Evolutionary conservation across 306 rosid species (phyloP).

Genomic region (Prinsepia uniflora): DNA sequence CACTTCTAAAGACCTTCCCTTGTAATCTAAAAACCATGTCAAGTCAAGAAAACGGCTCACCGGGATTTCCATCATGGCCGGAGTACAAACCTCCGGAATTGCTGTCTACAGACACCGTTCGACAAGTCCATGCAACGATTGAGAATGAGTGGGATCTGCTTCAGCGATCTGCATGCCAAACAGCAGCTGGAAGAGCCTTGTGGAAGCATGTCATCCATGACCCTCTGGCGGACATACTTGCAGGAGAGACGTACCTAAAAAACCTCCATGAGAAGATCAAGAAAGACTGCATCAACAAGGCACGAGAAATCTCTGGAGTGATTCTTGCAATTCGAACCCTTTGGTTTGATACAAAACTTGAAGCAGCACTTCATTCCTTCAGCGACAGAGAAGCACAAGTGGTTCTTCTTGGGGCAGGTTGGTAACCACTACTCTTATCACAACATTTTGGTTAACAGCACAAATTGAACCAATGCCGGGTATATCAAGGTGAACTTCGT

Average conservation of each 20-base stretch:
- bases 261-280: constrained; percentile 80
- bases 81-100: constrained; percentile 76
- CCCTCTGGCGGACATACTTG: constrained; percentile 72
- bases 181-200: constrained; percentile 94
- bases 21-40: constrained; percentile 48
- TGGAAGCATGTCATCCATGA: constrained; percentile 88
- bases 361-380: constrained; percentile 55
- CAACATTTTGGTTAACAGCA: constrained; percentile 17
- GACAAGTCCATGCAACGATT: constrained; percentile 61
- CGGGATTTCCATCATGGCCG: constrained; percentile 48
- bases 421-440: constrained; percentile 19
- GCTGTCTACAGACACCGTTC: constrained; percentile 50
- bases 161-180: constrained; percentile 80
- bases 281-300: constrained; percentile 72
- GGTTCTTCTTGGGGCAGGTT: constrained; percentile 96
- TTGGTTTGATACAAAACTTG: constrained; percentile 80
- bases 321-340: constrained; percentile 90
- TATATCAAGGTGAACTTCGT: not conserved
- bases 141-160: constrained; percentile 80
- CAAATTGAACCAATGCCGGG: constrained; percentile 11
- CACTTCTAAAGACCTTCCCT: not conserved
- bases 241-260: constrained; percentile 76
- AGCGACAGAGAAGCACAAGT: constrained; percentile 64
- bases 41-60: constrained; percentile 48
- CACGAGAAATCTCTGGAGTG: constrained; percentile 83